Percentiles rank a stretch among this genome's conserved stretches.
phyloP scores from a whole-genome alignment of 495 filamentous ascomycete genomes.

The Aspergillus biplanus region DNA sequence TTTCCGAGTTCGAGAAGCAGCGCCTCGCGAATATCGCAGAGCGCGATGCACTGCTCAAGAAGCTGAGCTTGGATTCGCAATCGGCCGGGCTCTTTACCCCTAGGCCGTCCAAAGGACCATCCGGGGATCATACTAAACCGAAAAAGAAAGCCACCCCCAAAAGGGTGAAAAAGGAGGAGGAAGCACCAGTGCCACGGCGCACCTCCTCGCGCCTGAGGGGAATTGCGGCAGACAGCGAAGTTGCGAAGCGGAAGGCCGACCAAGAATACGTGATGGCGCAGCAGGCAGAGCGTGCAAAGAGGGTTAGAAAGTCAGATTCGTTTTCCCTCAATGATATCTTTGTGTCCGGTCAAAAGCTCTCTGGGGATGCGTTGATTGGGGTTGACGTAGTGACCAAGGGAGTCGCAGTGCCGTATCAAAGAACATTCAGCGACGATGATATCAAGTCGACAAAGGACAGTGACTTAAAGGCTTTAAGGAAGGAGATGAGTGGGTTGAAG shows the following conservation, averaged over 20 bases:
- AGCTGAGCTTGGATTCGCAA: slow-evolving; percentile 54
- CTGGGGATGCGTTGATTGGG: slow-evolving; percentile 43
- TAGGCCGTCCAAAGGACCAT: slow-evolving; percentile 35
- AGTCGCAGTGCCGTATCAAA: slow-evolving; percentile 71
- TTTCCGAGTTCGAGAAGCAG: slow-evolving; percentile 71
- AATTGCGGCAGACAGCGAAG: slow-evolving; percentile 69
- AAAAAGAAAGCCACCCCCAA: slow-evolving; percentile 55
- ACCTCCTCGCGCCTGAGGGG: slow-evolving; percentile 70
- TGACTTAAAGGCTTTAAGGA: slow-evolving; percentile 71
- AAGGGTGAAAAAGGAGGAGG: slow-evolving; percentile 52
- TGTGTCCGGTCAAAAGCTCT: slow-evolving; percentile 72
- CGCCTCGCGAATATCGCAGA: slow-evolving; percentile 75
- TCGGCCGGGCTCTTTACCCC: slow-evolving; percentile 56
- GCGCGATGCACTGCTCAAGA: slow-evolving; percentile 69
- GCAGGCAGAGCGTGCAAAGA: slow-evolving; percentile 69
- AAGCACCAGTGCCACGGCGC: slow-evolving; percentile 54
- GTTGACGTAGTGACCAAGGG: slow-evolving; percentile 66
- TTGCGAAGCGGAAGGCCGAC: slow-evolving; percentile 79
- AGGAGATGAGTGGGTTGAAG: slow-evolving; percentile 78
- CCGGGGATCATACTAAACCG: slow-evolving; percentile 34
- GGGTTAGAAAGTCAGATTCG: slow-evolving; percentile 69
- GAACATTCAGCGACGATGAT: slow-evolving; percentile 82
- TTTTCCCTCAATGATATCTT: slow-evolving; percentile 77
- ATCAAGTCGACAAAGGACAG: slow-evolving; percentile 80
- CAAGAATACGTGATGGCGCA: slow-evolving; percentile 65